Base-by-base conservation (phyloP, 1,139 yeast genomes). In the Ashbya aceris region DNA sequence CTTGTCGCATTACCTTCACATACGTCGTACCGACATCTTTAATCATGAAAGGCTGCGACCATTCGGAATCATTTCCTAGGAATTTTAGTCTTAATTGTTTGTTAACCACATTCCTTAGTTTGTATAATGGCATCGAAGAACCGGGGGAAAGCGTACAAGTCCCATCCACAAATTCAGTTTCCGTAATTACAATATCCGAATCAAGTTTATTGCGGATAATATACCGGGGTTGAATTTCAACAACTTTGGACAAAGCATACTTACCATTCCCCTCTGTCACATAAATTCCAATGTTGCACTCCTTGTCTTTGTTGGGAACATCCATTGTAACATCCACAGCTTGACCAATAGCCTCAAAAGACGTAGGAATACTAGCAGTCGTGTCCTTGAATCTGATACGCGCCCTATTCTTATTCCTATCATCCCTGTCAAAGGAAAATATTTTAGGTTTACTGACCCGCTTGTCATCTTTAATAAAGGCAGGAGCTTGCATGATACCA, bases 271-370 rank as follows among this genome's bases (percentile, higher is more conserved):
- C 98, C 52, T 89, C 97, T 0, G 73, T 64, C 6, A 91, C 74
- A 17, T 76, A 69, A 13, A 89, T 64, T 10, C 96, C 97, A 20
- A 89, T 67, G 56, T 83, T 79, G 49, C 79, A 76, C 54, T 86
- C 96, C 8, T 75, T 61, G 45, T 76, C 82, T 45, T 71, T 74
- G 11, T 76, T 77, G 34, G 70, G 69, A 1, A 81, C 55, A 37
- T 76, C 78, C 36, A 86, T 73, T 7, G 69, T 69, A 2, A 82
- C 73, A 42, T 86, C 94, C 36, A 74, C 72, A 0, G 79, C 69
- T 51, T 86, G 93, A 0, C 98, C 98, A 45, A 91, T 74, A 2
- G 95, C 94, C 58, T 89, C 96, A 55, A 91, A 79, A 60, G 95
- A 82, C 37, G 86, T 68, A 1, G 87, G 85, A 0, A 68, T 62